Base-by-base conservation (phyloP, 2,329 filamentous ascomycete species). In the Aureobasidium uvarum region DNA sequence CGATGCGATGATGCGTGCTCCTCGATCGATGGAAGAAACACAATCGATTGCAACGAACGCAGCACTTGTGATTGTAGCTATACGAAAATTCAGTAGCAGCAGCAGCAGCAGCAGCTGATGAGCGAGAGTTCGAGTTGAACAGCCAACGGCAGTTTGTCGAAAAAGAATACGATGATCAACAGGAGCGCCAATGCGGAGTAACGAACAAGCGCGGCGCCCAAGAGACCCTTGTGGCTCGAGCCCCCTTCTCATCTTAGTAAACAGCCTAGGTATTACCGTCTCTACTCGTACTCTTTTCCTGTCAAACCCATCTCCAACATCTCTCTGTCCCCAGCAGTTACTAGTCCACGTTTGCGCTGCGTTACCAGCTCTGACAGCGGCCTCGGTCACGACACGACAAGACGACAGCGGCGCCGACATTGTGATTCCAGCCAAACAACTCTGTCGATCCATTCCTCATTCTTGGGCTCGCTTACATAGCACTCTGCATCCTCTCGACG, bases 401-500 rank as follows among this genome's bases (percentile, higher is more conserved):
- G 23, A 56, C 20, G 14, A 39, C 52, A 39, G 52, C 6, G 28
- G 48, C 52, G 52, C 52, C 33, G 52, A n/a, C 33, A 36, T 20
- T 20, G 31, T 54, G n/a, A 36, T 54, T 28, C 33, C 18, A 20
- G 13, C 20, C 52, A 58, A 58, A 58, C 54, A 58, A 45, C 38
- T 13, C 25, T 14, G 58, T 31, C 58, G 58, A 62, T 62, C 58
- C 58, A 62, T 62, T 62, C 58, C 58, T 62, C 43, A 60, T 60
- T 60, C 45, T 51, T 51, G 31, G 58, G 31, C 31, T 62, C 58
- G 58, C 58, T 62, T 62, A 62, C 58, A 62, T 51, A 62, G 58
- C 58, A 62, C 58, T 25, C 58, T 33, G 58, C 45, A 51, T 51
- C 58, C 23, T 31, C 41, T 62, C 41, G 41, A 33, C 41, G 43